Evolutionary conservation across 2,329 filamentous ascomycete genomes (phyloP), one percentile per base, ranked within the genome.

Genomic region (Penicillium oxalicum): DNA sequence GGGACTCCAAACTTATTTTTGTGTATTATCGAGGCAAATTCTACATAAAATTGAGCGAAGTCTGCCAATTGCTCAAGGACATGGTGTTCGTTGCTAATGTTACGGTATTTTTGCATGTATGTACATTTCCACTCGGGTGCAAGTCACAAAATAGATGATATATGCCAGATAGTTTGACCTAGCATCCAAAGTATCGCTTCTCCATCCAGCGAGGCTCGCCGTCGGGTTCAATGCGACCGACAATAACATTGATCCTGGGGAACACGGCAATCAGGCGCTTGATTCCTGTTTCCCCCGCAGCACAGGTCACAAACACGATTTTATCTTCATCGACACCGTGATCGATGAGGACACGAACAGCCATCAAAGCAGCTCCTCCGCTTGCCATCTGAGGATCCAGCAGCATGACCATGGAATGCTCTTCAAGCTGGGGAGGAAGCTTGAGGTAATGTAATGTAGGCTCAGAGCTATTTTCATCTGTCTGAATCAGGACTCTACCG

Each of bases 331-430:
- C 74, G 5, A 97, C 91, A 9, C 93, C 93, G 63, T 97, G 91
- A 67, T 98, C 93, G 12, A 95, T 83, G 45, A 98, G 74, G n/a
- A 97, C 88, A 63, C 93, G 87, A 37, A 97, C 91, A 0, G 93
- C 90, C 93, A 98, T 98, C 49, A 98, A 74, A 4, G 82, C 82
- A 9, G 82, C 81, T 33, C 91, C 91, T 38, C 93, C 93, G 52
- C 86, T 91, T 26, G 88, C 89, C 87, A 97, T 96, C 66, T 98
- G 93, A 11, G 91, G 85, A 68, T 97, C 93, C 18, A 97, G 75
- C 6, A 98, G 75, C 51, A 98, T 75, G 13, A 98, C 89, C 43
- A 86, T 86, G 56, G 88, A 84, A 63, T 95, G 87, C 37, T 79
- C 69, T 51, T 79, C 73, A 48, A 97, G 87, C 52, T 88, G 80